Base-by-base conservation (phyloP, 1,139 yeast species). In the Taphrina pruni region DNA sequence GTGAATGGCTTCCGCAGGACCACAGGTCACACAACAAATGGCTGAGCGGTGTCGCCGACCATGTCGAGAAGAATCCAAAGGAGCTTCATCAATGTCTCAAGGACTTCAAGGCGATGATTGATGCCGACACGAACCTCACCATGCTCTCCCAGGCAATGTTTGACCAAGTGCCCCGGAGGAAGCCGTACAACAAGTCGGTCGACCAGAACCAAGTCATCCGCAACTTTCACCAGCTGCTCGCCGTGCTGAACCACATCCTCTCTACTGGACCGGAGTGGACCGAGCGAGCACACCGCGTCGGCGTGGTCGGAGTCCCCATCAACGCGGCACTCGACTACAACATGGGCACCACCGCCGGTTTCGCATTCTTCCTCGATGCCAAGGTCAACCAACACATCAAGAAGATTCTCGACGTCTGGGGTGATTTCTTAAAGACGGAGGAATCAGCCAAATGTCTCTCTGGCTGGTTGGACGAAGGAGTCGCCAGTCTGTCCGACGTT, bases 381-480 rank as follows among this genome's bases (percentile, higher is more conserved):
- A 39, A 43, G 11, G 62, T 58, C 43, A 58, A 58, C 45, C 50
- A 11, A 14, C 39, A 45, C 36, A 45, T 58, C 54, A 58, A 58
- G 62, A 58, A 58, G 54, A 58, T 58, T 32, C 62, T 58, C 21
- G 62, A 58, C 26, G 62, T 58, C 51, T 58, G 62, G 62, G 62
- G 62, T n/a, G 62, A n/a, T 2, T 58, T 58, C 26, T 41, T 58
- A 7, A 43, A 58, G 54, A 45, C 54, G 17, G 62, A 58, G 17
- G 62, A 43, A 26, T 58, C 62, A 2, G 62, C 62, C 41, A 45
- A 43, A 21, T 58, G 62, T 35, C 62, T 58, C 54, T 39, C 43
- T 11, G 62, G 62, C 2, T 58, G 62, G 62, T 17, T 58, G 43
- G 54, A 58, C n/a, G 39, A 43, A 8, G 62, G 62, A 14, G 32